Percentiles rank a stretch among this genome's conserved stretches.
These are phyloP conservation scores for Podaxis carcinomalis DNA, from an alignment of 768 basidiomycete species.

Conservation along the genomic window DNA sequence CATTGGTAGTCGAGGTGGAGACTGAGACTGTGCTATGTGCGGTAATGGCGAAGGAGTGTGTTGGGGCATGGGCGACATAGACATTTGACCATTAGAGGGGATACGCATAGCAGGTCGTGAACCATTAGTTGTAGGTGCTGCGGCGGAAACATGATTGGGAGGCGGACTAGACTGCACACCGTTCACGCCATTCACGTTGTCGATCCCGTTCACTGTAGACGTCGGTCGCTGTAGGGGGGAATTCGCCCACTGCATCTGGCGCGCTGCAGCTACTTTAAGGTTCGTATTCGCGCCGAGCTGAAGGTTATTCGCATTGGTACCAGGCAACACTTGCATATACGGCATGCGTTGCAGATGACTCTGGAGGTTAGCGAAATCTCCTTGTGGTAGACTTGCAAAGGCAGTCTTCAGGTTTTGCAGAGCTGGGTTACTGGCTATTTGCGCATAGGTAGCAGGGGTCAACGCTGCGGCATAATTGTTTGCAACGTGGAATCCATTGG, in stretches of 20 bases:
- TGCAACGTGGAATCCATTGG: conserved; percentile 48
- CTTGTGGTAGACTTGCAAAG: conserved; percentile 38
- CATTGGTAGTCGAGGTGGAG: conserved; percentile 45
- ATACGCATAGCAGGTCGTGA: conserved; percentile 40
- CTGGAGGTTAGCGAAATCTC: conserved; percentile 33
- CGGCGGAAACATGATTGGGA: conserved; percentile 30
- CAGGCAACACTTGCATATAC: conserved; percentile 30
- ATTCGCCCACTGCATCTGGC: conserved; percentile 35
- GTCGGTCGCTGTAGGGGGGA: conserved; percentile 29
- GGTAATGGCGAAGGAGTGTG: conserved; percentile 44
- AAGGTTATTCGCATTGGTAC: conserved; percentile 18
- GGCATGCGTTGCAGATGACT: conserved; percentile 19
- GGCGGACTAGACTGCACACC: conserved; percentile 33
- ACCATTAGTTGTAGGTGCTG: conserved; percentile 58
- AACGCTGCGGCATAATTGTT: conserved; percentile 30
- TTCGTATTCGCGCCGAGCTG: conserved; percentile 29
- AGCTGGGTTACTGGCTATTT: conserved; percentile 31
- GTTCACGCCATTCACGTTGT: conserved; percentile 15
- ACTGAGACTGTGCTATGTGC: conserved; percentile 40
- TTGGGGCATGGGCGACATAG: conserved; percentile 48
- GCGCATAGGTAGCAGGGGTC: conserved; percentile 30
- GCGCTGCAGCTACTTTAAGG: conserved; percentile 36
- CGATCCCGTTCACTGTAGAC: conserved; percentile 27
- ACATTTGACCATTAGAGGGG: conserved; percentile 37
- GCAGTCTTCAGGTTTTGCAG: conserved; percentile 58